Base-by-base conservation (phyloP, 2,329 filamentous ascomycete genomes). In the Neofusicoccum umdonicola region DNA sequence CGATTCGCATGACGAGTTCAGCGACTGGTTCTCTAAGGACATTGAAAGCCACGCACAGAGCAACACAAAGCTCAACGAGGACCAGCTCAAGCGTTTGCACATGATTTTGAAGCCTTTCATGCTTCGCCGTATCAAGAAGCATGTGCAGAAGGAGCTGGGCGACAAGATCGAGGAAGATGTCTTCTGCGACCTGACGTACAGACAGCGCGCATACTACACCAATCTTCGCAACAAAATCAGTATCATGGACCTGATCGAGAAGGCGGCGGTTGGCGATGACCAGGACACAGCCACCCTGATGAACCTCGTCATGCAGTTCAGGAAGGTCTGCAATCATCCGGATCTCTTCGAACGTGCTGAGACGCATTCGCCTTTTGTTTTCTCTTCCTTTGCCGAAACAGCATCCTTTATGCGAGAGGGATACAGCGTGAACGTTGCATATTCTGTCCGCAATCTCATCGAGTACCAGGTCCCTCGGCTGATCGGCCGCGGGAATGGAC, bases 81-180 rank as follows among this genome's bases (percentile, higher is more conserved):
- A 97, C 74, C 95, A 99, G 80, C 88, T 99, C 61, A 93, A 93
- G 80, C 92, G 95, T 80, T 82, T 99, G 71, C 95, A 99, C 78
- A 97, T 98, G 93, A 99, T 99, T 71, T 81, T 99, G 69, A 98
- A 99, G 81, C 95, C 95, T 0, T 99, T 99, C 83, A 99, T 99
- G 95, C 87, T 99, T 76, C 92, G 95, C 71, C 94, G 95, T 87
- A 92, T 99, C 79, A 99, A 99, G 88, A 98, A 98, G 82, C 94
- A 99, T 77, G 95, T 99, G 57, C 95, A 99, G 77, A 97, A 98
- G 78, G 95, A 99, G 77, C 87, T 99, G 56, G 95, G 95, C 52
- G 95, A 99, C 86, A 99, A 99, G 87, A 96, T 98, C 66, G 95
- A 99, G 78, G 83, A 92, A 67, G 95, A 99, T 72, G 87, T 99